Evolutionary conservation across 2,329 filamentous ascomycete genomes (phyloP), one percentile per base, ranked within the genome.

Genomic region (Chalaropsis ovoidea): DNA sequence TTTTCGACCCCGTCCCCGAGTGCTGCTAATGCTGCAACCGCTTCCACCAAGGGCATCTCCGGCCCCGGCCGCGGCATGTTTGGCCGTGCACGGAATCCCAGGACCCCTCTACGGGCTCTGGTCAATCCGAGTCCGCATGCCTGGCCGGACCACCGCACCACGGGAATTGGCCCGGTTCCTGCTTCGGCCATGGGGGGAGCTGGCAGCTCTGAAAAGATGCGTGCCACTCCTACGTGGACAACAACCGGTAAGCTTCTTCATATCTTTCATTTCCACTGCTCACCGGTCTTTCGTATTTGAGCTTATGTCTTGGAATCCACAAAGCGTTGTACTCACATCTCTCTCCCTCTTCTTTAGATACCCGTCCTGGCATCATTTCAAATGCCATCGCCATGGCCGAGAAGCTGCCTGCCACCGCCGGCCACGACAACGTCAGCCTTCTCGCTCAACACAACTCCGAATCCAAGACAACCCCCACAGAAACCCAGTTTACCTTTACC

Each of bases 401-500:
- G 68, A 88, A 86, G 70, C 78, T 85, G 69, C 81, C 83, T 15
- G 80, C 83, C 1, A 78, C 81, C 15, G 81, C 80, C 70, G 88
- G 86, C 15, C 86, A 90, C 72, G 89, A 93, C 72, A 94, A 90
- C 75, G 80, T 87, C 69, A 93, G 88, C 74, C 80, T 92, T 67
- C 77, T 95, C 61, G 86, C 90, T 66, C 87, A 90, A 72, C 85
- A 88, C 74, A 72, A 73, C 8, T 77, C 82, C 19, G 75, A 79
- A 5, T 79, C 79, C 67, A 86, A 83, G 71, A 73, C 82, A 3
- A 85, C 82, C 43, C 85, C 89, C 3, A 83, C 87, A 5, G 90
- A 91, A 66, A 88, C 89, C 0, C 90, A 96, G 71, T 99, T 99
- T 74, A 99, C 94, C 10, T 99, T 99, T 73, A 95, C 90, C 13